Evolutionary conservation across 768 basidiomycete species (phyloP), one percentile per base, ranked within the genome.

Genomic region (Sutorius australiensis): DNA sequence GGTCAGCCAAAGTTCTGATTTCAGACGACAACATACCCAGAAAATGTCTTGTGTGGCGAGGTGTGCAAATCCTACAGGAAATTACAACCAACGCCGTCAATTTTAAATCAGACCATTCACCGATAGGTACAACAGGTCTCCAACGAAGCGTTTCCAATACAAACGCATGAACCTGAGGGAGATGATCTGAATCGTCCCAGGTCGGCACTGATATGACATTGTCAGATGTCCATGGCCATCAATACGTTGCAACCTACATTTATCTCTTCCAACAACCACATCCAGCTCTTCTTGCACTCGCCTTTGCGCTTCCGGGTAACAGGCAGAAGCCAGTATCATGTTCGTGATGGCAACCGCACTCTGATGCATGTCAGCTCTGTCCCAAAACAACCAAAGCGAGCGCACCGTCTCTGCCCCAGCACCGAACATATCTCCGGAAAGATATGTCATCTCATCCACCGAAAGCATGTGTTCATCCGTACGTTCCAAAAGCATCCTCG

Each of bases 41-140:
- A 80, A 61, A 34, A 87, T 76, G 50, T 86, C 84, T 46, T 77
- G 77, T 0, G 82, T 86, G 0, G 83, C 77, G 12, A 78, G 77
- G 56, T 88, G 86, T 1, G 80, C 72, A 51, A 85, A 80, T 0
- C 84, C 65, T 66, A 14, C 3, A 28, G 2, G n/a, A 43, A 31
- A 13, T 6, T 13, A 24, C 6, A 8, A 27, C 54, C 19, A 47
- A 34, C 28, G 14, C 19, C 31, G 6, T n/a, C 8, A 12, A 5
- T 3, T 3, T 2, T 2, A 1, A 13, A 5, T 9, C 36, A 19
- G 49, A 33, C 3, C 11, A 48, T 43, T 50, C 10, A 62, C 73
- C 72, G 17, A 59, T 51, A 1, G 67, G 56, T 0, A 50, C 54
- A 2, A 72, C 51, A 3, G 72, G 69, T 38, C 72, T 58, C 74